phyloP scores from a whole-genome alignment of 495 filamentous ascomycete species.

The Tuber melanosporum region DNA sequence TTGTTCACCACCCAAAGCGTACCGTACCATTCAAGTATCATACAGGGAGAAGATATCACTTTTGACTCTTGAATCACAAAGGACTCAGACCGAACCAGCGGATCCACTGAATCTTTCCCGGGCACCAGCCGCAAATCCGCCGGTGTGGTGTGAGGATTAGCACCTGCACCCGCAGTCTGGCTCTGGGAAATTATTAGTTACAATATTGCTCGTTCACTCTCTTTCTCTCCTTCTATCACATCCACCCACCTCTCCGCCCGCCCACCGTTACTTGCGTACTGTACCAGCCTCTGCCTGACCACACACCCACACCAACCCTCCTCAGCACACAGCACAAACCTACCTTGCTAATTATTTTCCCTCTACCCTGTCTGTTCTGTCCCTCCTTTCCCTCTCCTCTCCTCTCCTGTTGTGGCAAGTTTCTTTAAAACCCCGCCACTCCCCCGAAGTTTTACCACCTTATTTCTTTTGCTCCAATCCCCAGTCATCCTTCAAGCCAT shows the following conservation, averaged over 20 bases:
- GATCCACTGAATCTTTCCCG: constrained; percentile 18
- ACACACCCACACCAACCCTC: not conserved
- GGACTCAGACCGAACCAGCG: constrained; percentile 30
- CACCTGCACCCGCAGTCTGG: constrained; percentile 14
- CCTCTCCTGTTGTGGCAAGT: constrained; percentile 12
- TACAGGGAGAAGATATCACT: constrained; percentile 26
- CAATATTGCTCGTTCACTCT: not conserved
- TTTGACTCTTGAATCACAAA: constrained; percentile 27
- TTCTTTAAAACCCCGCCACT: constrained; percentile 6
- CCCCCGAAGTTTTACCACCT: not conserved
- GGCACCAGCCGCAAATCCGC: constrained; percentile 33
- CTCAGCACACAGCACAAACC: constrained; percentile 4
- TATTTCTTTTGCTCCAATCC: constrained; percentile 5
- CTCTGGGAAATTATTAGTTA: not conserved
- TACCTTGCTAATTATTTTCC: not conserved
- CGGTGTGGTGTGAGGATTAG: constrained; percentile 31
- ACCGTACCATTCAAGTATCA: not conserved
- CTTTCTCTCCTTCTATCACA: not conserved
- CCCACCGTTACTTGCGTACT: not conserved
- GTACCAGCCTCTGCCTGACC: not conserved
- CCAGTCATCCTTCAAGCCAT: constrained; percentile 16
- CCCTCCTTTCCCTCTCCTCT: constrained; percentile 9
- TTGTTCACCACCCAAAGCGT: not conserved
- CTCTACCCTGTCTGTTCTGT: constrained; percentile 2
- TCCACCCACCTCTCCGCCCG: not conserved